These are phyloP conservation scores for Colletotrichum australisinense DNA, from an alignment of 2,329 filamentous ascomycete genomes.

Conservation along the genomic window DNA sequence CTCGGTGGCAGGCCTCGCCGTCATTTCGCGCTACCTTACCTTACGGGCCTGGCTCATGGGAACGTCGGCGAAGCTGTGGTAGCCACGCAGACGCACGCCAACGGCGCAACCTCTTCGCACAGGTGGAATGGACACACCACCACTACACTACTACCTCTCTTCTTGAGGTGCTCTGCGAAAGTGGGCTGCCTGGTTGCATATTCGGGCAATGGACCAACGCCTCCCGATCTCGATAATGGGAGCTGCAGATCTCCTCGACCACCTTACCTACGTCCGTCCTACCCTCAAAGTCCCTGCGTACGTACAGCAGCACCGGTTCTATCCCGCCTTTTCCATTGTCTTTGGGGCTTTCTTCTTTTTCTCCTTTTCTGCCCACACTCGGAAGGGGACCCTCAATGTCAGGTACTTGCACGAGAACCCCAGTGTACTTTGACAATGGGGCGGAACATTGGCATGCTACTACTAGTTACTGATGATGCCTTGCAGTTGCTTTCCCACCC, in stretches of 20 bases:
- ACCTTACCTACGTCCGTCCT: background rate
- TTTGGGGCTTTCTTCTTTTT: background rate
- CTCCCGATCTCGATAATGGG: constrained; percentile 24
- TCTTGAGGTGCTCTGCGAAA: background rate
- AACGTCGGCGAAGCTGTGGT: background rate
- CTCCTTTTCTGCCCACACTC: background rate
- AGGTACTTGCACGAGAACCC: background rate
- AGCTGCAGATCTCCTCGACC: constrained; percentile 21
- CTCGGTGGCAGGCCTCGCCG: background rate
- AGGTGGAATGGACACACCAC: background rate
- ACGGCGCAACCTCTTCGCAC: background rate
- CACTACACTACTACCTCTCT: no score
- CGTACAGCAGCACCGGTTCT: background rate
- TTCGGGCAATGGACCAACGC: background rate
- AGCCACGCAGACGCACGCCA: background rate
- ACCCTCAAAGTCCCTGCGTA: no score
- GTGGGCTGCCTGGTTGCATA: background rate
- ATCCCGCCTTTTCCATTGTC: background rate
- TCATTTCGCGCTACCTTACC: background rate
- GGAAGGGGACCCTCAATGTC: no score
- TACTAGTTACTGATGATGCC: background rate
- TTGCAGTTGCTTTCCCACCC: background rate
- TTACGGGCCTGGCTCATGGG: background rate
- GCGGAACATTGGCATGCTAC: background rate
- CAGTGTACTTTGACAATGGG: background rate